Percentiles rank a stretch among this genome's conserved stretches.
phyloP scores from a whole-genome alignment of 768 basidiomycete genomes.

The Mrakia hoshinonis region DNA sequence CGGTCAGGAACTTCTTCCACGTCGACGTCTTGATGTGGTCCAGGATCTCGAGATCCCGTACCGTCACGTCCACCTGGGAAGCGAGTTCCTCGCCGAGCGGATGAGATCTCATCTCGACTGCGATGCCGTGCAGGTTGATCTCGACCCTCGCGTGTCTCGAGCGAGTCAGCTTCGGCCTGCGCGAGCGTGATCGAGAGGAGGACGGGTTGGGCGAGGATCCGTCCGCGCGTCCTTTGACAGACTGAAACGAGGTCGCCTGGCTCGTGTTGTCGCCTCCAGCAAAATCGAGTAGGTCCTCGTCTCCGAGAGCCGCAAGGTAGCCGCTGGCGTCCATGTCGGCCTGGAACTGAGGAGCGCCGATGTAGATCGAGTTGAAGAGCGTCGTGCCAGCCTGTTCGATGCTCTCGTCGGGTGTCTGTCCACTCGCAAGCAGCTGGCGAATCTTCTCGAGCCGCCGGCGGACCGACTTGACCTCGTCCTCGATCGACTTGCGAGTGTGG shows the following conservation, averaged over 20 bases:
- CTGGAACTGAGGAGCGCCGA: conserved; percentile 73
- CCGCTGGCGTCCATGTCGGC: conserved; percentile 65
- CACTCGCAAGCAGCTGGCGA: conserved; percentile 78
- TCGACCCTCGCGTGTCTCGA: conserved; percentile 76
- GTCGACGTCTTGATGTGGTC: conserved; percentile 98
- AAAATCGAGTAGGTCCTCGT: conserved; percentile 60
- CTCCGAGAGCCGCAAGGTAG: conserved; percentile 83
- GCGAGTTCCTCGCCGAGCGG: conserved; percentile 37
- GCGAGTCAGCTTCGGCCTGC: conserved; percentile 48
- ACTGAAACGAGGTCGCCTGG: conserved; percentile 78
- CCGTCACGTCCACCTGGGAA: conserved; percentile 58
- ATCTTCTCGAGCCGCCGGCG: conserved; percentile 78
- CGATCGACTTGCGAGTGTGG: conserved; percentile 73
- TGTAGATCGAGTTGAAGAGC: conserved; percentile 88
- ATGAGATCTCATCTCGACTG: conserved; percentile 51
- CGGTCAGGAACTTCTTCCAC: conserved; percentile 93
- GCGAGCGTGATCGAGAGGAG: conserved; percentile 6
- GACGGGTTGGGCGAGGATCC: conserved; percentile 7
- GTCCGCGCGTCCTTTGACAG: conserved; percentile 44
- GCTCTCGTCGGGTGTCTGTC: conserved; percentile 53
- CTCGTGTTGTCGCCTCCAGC: conserved; percentile 58
- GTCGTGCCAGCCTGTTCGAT: conserved; percentile 59
- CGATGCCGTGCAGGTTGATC: conserved; percentile 58
- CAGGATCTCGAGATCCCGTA: conserved; percentile 73
- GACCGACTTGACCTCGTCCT: conserved; percentile 80